phyloP scores from a whole-genome alignment of 2,329 filamentous ascomycete genomes.

The Ustulina deusta region DNA sequence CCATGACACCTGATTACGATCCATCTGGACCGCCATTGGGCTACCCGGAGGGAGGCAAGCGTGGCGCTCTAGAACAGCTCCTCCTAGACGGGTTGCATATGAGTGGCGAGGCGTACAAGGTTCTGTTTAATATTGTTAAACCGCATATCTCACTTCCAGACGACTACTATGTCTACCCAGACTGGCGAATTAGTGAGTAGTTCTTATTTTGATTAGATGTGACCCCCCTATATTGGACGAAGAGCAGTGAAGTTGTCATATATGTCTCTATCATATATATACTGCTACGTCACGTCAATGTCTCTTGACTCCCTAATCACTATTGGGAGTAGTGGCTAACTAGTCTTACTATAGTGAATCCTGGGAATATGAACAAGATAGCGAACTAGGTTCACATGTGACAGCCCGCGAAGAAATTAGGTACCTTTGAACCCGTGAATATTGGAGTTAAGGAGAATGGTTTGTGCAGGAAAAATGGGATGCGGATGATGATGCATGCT shows the following conservation, averaged over 20 bases:
- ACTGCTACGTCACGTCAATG: background rate
- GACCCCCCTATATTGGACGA: background rate
- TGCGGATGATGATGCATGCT: background rate
- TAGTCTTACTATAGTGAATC: constrained; percentile 37
- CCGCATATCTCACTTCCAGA: constrained; percentile 60
- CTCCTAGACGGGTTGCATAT: constrained; percentile 71
- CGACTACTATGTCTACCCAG: constrained; percentile 59
- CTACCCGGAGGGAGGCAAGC: constrained; percentile 61
- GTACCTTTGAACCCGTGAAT: background rate
- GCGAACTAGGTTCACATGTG: background rate
- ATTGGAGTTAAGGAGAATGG: background rate
- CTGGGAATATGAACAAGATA: constrained; percentile 25
- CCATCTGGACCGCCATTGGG: constrained; percentile 61
- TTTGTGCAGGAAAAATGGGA: background rate
- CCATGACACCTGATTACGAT: constrained; percentile 68
- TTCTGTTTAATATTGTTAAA: constrained; percentile 58
- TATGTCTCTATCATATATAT: background rate
- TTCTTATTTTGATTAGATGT: background rate
- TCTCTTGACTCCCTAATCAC: background rate
- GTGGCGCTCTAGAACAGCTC: constrained; percentile 63
- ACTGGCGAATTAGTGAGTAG: constrained; percentile 56
- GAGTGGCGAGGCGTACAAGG: constrained; percentile 64
- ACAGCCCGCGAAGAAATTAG: background rate
- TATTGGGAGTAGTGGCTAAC: constrained; percentile 19
- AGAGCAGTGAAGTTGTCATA: background rate